phyloP scores from a whole-genome alignment of 371 early-diverging fungal genomes.

The Rhizomucor pusillus region DNA sequence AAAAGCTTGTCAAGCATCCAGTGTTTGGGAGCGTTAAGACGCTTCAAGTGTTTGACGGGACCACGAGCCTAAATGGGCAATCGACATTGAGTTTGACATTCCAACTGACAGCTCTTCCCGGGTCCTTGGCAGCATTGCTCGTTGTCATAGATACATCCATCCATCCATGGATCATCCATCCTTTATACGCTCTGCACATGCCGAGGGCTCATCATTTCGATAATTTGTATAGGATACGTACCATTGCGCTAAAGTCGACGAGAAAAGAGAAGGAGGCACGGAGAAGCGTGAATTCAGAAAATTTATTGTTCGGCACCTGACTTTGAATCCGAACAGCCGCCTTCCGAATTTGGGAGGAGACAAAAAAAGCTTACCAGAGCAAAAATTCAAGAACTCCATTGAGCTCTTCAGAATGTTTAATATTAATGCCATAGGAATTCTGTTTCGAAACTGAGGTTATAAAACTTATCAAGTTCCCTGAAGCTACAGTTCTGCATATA shows the following conservation, averaged over 20 bases:
- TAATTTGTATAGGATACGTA: conserved; percentile 3
- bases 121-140: no score
- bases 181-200: no score
- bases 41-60: conserved; percentile 99
- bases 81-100: background rate
- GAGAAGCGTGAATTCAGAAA: background rate
- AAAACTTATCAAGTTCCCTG: no score
- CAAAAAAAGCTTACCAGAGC: no score
- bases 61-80: conserved; percentile 84
- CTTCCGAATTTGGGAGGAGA: background rate
- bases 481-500: no score
- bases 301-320: background rate
- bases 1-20: conserved; percentile 99
- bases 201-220: background rate
- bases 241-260: conserved; percentile 13
- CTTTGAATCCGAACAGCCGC: background rate
- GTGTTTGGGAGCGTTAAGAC: conserved; percentile 99
- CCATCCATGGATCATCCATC: conserved; percentile 9
- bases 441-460: no score
- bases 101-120: no score
- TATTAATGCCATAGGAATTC: no score
- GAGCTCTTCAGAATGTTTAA: no score
- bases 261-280: conserved; percentile 18
- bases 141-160: conserved; percentile 12
- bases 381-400: no score